Evolutionary conservation across 177 flowering plant genomes (phyloP).

Genomic region (Vitis hybrid): DNA sequence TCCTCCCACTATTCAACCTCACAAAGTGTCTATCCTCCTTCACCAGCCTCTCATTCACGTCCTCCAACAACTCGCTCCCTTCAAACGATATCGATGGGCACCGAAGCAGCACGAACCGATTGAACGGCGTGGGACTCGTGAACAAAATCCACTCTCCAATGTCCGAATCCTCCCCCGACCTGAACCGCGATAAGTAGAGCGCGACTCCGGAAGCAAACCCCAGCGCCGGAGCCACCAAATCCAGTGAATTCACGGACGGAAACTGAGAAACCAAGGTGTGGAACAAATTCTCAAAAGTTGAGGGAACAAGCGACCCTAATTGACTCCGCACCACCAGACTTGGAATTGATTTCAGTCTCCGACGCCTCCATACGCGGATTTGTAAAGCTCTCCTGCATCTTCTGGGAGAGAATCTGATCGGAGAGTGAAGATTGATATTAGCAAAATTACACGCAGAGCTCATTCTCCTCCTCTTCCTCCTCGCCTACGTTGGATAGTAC

Average conservation of each 20-base stretch:
- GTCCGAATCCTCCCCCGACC: slow-evolving; percentile 8
- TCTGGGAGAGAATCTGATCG: neutral
- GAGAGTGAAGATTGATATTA: slow-evolving; percentile 15
- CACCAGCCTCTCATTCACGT: slow-evolving; percentile 58
- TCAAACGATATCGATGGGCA: slow-evolving; percentile 72
- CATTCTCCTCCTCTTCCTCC: slow-evolving; percentile 6
- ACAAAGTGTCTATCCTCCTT: slow-evolving; percentile 70
- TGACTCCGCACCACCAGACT: neutral
- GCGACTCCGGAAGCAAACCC: slow-evolving; percentile 66
- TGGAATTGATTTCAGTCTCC: slow-evolving; percentile 13
- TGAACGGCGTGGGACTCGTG: slow-evolving; percentile 85
- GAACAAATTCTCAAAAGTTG: slow-evolving; percentile 22
- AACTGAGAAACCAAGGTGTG: slow-evolving; percentile 35
- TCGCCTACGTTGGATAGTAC: no score
- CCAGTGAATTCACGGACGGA: slow-evolving; percentile 34
- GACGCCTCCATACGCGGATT: slow-evolving; percentile 26
- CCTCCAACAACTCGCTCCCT: slow-evolving; percentile 45
- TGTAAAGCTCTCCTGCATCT: slow-evolving; percentile 6
- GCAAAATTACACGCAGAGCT: neutral
- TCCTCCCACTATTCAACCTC: slow-evolving; percentile 54
- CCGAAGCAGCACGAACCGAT: slow-evolving; percentile 77
- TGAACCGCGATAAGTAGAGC: slow-evolving; percentile 24
- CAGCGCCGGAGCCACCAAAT: slow-evolving; percentile 48
- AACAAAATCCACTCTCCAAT: slow-evolving; percentile 78
- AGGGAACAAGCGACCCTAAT: slow-evolving; percentile 2